Evolutionary conservation across 306 rosid genomes (phyloP), one percentile per base, ranked within the genome.

Genomic region (Alnus glutinosa): DNA sequence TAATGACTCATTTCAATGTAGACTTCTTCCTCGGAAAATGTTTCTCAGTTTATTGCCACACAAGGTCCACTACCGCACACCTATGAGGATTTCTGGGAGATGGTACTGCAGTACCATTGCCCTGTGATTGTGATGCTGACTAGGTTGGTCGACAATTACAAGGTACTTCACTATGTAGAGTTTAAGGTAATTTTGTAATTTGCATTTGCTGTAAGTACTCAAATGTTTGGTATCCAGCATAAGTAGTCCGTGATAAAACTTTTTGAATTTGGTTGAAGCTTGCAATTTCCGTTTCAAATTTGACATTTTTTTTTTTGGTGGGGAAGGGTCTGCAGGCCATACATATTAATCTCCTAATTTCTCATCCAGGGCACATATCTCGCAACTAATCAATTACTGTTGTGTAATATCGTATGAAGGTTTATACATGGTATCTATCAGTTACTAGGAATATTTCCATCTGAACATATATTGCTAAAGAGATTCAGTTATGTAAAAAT

Each of bases 21-120:
- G 97, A 85, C 87, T 30, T 71, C 96, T 72, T 81, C 91, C 64
- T 59, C 91, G 5, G 89, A 88, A 77, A 77, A 9, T 74, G 80
- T 90, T 75, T 90, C 98, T 39, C 86, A 75, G 76, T 95, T 95
- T 85, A 83, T 95, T 63, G 98, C 98, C 69, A 93, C 98, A 18
- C 98, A 95, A 92, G 98, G 98, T 48, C 99, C 99, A 1, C 84
- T 93, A 76, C 97, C 90, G 4, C 92, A 91, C 82, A 95, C 99
- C 13, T 95, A 79, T 16, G 96, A 93, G 86, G 99, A 93, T 89
- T 95, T 95, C 87, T 95, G 99, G 99, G 98, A 90, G 87, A 92
- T 95, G 98, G 84, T 90, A 55, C 79, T 91, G 37, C 94, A 95
- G 85, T 76, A 84, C 55, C 89, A n/a, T 47, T 91, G 98, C 83